A percentile compares a stretch with the other conserved stretches of the same genome.
These are phyloP conservation scores for Perkinsela sp. DNA, from an alignment of 208 protist species.

Conservation along the genomic window DNA sequence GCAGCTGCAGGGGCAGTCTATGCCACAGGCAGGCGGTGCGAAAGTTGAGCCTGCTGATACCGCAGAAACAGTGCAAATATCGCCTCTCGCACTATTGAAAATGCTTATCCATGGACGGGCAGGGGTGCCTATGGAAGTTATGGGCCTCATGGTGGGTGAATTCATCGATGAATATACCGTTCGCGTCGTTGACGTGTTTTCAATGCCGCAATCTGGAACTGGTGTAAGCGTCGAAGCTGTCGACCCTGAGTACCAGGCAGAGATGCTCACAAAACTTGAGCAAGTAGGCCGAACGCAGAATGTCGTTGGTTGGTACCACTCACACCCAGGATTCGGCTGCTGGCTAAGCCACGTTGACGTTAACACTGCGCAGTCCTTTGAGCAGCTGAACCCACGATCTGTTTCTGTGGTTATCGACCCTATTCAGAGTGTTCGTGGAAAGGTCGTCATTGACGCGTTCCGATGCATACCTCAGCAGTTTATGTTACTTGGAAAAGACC, in stretches of 20 bases:
- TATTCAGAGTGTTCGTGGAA: slow-evolving; percentile 96
- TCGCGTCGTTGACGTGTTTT: slow-evolving; percentile 90
- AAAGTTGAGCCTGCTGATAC: slow-evolving; percentile 46
- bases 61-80: slow-evolving; percentile 95
- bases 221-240: slow-evolving; percentile 95
- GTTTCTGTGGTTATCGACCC: slow-evolving; percentile 99
- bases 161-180: slow-evolving; percentile 99
- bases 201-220: slow-evolving; percentile 92
- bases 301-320: slow-evolving; percentile 99
- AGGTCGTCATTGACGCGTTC: slow-evolving; percentile 99
- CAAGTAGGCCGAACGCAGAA: slow-evolving; percentile 90
- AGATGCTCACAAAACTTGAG: slow-evolving; percentile 99
- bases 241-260: slow-evolving; percentile 97
- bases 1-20: neutral
- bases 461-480: slow-evolving; percentile 74
- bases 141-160: slow-evolving; percentile 99
- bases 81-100: slow-evolving; percentile 95
- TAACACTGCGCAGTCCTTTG: slow-evolving; percentile 89
- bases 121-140: slow-evolving; percentile 98
- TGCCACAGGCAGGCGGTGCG: neutral
- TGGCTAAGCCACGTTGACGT: slow-evolving; percentile 99
- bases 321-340: slow-evolving; percentile 98
- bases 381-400: slow-evolving; percentile 82
- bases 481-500: slow-evolving; percentile 68
- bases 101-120: slow-evolving; percentile 98